These are phyloP conservation scores for Zopfochytrium polystomum DNA, from an alignment of 371 early-diverging fungal genomes.

Conservation along the genomic window DNA sequence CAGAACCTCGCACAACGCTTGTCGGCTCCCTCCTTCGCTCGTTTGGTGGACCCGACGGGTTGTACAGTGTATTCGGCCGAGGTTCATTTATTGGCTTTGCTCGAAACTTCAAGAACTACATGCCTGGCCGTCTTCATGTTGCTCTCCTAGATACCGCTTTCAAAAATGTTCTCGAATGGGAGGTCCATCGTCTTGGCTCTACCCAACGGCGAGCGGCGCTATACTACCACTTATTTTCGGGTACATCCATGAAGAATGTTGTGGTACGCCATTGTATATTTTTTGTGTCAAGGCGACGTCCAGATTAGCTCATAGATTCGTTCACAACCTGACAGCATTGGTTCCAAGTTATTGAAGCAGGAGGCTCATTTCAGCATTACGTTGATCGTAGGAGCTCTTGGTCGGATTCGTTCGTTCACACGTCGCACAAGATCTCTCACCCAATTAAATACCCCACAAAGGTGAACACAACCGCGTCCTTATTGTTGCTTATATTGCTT, in stretches of 20 bases:
- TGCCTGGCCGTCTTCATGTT: constrained; percentile 3
- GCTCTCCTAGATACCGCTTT: constrained; percentile 17
- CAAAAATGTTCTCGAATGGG: constrained; percentile 16
- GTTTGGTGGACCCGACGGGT: neutral
- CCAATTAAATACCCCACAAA: no score
- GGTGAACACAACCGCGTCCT: no score
- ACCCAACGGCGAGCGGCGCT: constrained; percentile 14
- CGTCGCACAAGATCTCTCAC: no score
- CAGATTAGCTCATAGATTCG: neutral
- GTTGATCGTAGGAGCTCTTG: no score
- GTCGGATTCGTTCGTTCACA: no score
- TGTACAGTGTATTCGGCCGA: constrained; percentile 8
- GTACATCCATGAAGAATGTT: constrained; percentile 20
- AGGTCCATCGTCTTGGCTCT: neutral
- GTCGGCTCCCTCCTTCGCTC: neutral
- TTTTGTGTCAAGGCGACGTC: neutral
- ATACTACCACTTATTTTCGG: constrained; percentile 24
- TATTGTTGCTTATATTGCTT: no score
- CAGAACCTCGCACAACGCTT: no score
- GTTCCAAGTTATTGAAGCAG: constrained; percentile 35
- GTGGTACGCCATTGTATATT: constrained; percentile 16
- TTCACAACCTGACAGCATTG: no score
- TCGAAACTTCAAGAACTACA: constrained; percentile 1
- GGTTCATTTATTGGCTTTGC: neutral
- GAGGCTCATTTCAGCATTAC: constrained; percentile 11